These are phyloP conservation scores for Neurospora sp. DNA, from an alignment of 2,329 filamentous ascomycete species.

Conservation along the genomic window DNA sequence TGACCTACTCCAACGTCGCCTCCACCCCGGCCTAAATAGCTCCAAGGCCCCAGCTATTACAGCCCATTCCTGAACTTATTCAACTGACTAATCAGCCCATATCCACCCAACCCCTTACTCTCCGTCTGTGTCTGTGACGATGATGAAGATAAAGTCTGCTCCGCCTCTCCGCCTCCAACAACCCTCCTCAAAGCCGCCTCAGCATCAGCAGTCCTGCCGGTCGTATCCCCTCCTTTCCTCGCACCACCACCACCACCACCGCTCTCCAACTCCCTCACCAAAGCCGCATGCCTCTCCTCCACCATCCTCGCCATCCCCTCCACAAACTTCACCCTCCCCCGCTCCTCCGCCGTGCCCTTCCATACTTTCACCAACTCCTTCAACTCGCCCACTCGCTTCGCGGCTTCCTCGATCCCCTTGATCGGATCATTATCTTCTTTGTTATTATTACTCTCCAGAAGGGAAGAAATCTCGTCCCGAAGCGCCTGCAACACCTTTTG, in stretches of 20 bases:
- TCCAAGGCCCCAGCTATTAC: constrained; percentile 17
- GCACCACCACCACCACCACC: constrained; percentile 11
- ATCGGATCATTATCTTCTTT: constrained; percentile 40
- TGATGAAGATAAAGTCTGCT: constrained; percentile 14
- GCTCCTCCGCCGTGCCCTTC: constrained; percentile 94
- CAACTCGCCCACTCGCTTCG: constrained; percentile 63
- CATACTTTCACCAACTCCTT: constrained; percentile 71
- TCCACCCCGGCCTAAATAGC: background rate
- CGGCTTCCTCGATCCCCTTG: constrained; percentile 63
- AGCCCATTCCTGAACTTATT: constrained; percentile 49
- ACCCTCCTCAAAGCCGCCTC: constrained; percentile 2
- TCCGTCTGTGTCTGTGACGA: constrained; percentile 28
- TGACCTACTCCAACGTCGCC: background rate
- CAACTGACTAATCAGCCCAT: constrained; percentile 52
- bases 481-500: constrained; percentile 66
- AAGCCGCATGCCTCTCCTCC: constrained; percentile 57
- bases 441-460: constrained; percentile 34
- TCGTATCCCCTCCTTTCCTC: background rate
- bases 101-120: constrained; percentile 37
- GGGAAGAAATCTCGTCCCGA: constrained; percentile 58
- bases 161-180: constrained; percentile 15
- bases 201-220: constrained; percentile 1
- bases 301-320: constrained; percentile 73
- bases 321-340: constrained; percentile 69
- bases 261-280: constrained; percentile 45